A percentile compares a stretch with the other conserved stretches of the same genome.
Evolutionary conservation across 1,139 yeast species (phyloP).

Genomic region (Kurtzmaniella quercitrusa): DNA sequence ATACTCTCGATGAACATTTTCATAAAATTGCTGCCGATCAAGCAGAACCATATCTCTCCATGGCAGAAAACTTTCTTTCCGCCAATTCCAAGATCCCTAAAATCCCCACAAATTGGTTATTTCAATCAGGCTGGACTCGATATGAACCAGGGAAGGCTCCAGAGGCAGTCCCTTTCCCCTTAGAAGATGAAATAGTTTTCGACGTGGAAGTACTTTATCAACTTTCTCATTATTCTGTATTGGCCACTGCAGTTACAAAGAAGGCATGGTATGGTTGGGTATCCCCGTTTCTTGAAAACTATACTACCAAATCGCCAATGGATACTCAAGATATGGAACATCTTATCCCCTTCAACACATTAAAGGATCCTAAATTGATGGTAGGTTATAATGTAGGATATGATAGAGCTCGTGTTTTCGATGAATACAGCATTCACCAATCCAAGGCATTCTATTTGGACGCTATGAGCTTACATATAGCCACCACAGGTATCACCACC

Average conservation of each 20-base stretch:
- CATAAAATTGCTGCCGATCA: slow-evolving; percentile 59
- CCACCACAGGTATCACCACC: slow-evolving; percentile 89
- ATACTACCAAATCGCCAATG: slow-evolving; percentile 24
- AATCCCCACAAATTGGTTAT: slow-evolving; percentile 50
- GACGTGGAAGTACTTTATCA: slow-evolving; percentile 89
- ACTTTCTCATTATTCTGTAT: slow-evolving; percentile 64
- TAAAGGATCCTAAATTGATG: slow-evolving; percentile 49
- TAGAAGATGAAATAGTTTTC: slow-evolving; percentile 65
- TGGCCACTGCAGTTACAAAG: slow-evolving; percentile 77
- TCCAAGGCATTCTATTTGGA: slow-evolving; percentile 80
- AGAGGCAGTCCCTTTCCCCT: slow-evolving; percentile 59
- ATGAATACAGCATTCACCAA: slow-evolving; percentile 69
- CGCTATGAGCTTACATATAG: slow-evolving; percentile 90
- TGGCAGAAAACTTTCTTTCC: slow-evolving; percentile 38
- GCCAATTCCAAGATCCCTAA: slow-evolving; percentile 32
- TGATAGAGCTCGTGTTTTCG: slow-evolving; percentile 81
- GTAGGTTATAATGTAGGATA: slow-evolving; percentile 90
- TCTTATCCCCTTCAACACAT: slow-evolving; percentile 67
- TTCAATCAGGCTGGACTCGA: slow-evolving; percentile 77
- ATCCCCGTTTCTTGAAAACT: slow-evolving; percentile 69
- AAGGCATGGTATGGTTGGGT: slow-evolving; percentile 96
- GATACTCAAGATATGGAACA: slow-evolving; percentile 48
- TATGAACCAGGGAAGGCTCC: slow-evolving; percentile 58
- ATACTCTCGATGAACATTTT: slow-evolving; percentile 79
- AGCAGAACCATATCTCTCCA: slow-evolving; percentile 55